Conservation (phyloP, 208 protist species). For the Perkinsela sp. region DNA sequence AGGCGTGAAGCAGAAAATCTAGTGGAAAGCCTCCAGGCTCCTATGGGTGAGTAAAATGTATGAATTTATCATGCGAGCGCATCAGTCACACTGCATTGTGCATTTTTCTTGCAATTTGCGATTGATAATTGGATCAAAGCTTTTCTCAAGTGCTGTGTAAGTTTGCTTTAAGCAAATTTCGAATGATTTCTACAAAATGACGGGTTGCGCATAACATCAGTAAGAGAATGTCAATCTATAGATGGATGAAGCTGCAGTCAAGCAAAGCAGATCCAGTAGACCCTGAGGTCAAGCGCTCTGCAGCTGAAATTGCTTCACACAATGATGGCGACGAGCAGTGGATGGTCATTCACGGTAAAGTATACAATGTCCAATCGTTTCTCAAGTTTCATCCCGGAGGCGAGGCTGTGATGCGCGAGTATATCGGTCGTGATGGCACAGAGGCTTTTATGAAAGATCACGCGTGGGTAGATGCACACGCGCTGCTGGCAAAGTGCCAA, state of each 20-base stretch:
- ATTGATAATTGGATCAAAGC: no score
- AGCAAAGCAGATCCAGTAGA: no score
- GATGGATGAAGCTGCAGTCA: not conserved
- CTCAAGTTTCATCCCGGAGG: slow-evolving; percentile 60
- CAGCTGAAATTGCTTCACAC: slow-evolving; percentile 33
- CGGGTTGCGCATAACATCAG: no score
- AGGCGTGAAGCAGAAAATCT: no score
- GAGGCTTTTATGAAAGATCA: slow-evolving; percentile 43
- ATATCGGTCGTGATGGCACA: slow-evolving; percentile 44
- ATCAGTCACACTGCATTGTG: no score
- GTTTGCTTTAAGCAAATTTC: no score
- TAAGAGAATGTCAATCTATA: not conserved
- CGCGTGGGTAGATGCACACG: slow-evolving; percentile 25
- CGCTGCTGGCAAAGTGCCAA: slow-evolving; percentile 29
- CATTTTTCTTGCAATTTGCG: no score
- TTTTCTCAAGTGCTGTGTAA: no score
- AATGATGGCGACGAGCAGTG: slow-evolving; percentile 26
- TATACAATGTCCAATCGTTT: slow-evolving; percentile 54
- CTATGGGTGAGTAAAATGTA: no score
- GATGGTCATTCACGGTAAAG: slow-evolving; percentile 48
- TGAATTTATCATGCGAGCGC: no score
- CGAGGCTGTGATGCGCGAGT: slow-evolving; percentile 34
- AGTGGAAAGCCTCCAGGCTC: no score
- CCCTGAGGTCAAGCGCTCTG: not conserved
- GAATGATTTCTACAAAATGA: no score